Base-by-base conservation (phyloP, 352 stramenopile genomes). In the Elongisporangium anandrum region DNA sequence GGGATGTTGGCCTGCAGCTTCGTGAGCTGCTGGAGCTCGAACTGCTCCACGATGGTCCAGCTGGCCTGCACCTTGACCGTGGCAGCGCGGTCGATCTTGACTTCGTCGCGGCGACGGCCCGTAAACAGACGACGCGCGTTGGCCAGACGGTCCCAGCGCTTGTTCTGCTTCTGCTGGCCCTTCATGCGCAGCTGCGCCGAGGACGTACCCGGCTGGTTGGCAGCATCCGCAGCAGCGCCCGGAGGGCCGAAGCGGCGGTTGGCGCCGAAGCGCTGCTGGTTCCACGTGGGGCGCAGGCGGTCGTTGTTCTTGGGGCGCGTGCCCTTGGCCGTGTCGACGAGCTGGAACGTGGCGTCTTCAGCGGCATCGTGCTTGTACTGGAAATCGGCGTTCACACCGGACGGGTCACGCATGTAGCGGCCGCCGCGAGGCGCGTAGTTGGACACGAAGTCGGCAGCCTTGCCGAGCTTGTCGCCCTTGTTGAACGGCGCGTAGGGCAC, bases 401-500 rank as follows among this genome's bases (percentile, higher is more conserved):
- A 92, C 53, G 85, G 85, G 63, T 94, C 79, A 48, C 86, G 75
- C n/a, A 64, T 57, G 52, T 84, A 87, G 34, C 70, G 78, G 22
- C 61, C 66, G 53, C 73, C 75, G 54, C 81, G 78, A 15, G 73
- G 72, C 59, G 72, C 81, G 50, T 90, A 92, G 63, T 81, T 92
- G 29, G 78, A 89, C 24, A 89, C 80, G 59, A 98, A 98, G 79
- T 99, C 96, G 45, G 96, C 95, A 15, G 82, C 92, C 50, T 97
- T 94, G 22, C 95, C 94, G 10, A 98, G 75, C 65, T 97, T 95
- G 81, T 99, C 95, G 39, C 85, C 92, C 65, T 98, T 97, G 62
- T 96, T 97, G 72, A 99, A 99, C 3, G 94, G 94, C 45, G 92
- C 88, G 68, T 98, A 99, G 8, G 96, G 96, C 24, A 99, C 76